phyloP scores from a whole-genome alignment of 139 green algal species.

The Picocystis salinarum region DNA sequence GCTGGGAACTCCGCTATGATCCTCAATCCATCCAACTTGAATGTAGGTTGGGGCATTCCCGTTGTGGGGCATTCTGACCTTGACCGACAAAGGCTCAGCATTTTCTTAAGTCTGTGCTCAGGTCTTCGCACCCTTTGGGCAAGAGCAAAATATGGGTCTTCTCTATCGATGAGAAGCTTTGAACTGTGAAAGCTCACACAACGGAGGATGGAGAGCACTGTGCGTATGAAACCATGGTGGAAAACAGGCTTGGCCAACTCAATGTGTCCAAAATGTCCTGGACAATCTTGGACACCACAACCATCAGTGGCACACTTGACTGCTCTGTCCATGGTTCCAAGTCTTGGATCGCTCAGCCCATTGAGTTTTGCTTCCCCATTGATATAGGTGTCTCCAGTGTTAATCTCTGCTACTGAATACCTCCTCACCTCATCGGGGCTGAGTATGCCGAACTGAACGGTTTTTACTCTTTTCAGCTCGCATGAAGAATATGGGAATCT shows the following conservation, averaged over 20 bases:
- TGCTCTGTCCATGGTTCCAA: constrained; percentile 70
- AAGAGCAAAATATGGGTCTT: constrained; percentile 23
- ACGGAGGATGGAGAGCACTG: constrained; percentile 73
- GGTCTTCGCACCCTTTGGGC: constrained; percentile 13
- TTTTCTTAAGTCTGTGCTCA: too few species aligned
- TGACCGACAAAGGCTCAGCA: too few species aligned
- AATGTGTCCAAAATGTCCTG: constrained; percentile 95
- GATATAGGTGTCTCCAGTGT: constrained; percentile 68
- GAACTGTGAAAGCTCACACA: constrained; percentile 85
- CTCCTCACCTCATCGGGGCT: constrained; percentile 83
- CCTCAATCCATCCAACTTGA: constrained; percentile 64
- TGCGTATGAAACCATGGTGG: constrained; percentile 90
- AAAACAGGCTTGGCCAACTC: constrained; percentile 89
- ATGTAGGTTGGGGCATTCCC: constrained; percentile 63
- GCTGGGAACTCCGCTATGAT: constrained; percentile 77
- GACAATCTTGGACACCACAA: constrained; percentile 39
- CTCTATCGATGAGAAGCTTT: constrained; percentile 27
- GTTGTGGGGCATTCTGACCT: too few species aligned
- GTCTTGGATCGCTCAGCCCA: constrained; percentile 69
- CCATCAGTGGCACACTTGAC: constrained; percentile 22
- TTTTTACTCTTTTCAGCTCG: constrained; percentile 58
- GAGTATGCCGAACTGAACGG: constrained; percentile 84
- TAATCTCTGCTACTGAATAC: constrained; percentile 76
- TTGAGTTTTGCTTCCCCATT: constrained; percentile 63
- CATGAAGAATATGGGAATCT: constrained; percentile 47